phyloP scores from a whole-genome alignment of 2,329 filamentous ascomycete genomes.

The Aspergillus felis region DNA sequence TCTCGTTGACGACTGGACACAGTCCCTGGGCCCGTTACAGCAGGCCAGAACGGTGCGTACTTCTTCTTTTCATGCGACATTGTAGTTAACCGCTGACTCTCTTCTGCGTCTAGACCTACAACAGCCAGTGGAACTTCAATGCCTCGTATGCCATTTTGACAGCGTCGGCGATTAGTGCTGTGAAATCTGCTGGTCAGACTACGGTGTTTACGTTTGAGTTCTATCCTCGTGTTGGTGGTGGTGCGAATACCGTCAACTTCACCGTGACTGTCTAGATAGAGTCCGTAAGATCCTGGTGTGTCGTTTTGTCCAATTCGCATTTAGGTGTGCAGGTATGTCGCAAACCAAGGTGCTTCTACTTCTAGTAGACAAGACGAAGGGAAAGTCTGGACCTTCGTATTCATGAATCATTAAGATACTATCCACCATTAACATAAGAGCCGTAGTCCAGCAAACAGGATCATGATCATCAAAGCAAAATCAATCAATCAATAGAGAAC shows the following conservation, averaged over 20 bases:
- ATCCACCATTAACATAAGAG: neutral
- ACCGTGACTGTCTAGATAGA: conserved; percentile 40
- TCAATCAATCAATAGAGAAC: conserved; percentile 41
- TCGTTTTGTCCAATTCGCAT: no score
- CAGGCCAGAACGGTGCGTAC: conserved; percentile 38
- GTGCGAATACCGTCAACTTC: conserved; percentile 48
- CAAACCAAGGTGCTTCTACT: neutral
- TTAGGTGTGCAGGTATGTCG: neutral
- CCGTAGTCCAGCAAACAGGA: neutral
- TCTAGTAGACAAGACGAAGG: neutral
- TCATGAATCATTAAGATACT: neutral
- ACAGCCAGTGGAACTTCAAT: conserved; percentile 52
- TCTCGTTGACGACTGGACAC: conserved; percentile 56
- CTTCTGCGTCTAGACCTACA: conserved; percentile 41
- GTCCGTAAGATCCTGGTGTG: neutral
- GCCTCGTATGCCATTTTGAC: conserved; percentile 46
- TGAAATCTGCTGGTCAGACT: conserved; percentile 43
- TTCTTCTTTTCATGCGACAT: no score
- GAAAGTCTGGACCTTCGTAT: no score
- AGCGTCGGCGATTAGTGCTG: conserved; percentile 42
- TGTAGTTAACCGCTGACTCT: neutral
- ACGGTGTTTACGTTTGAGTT: conserved; percentile 55
- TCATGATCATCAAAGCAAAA: neutral
- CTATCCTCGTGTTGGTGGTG: conserved; percentile 45
- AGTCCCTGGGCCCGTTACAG: conserved; percentile 51